Evolutionary conservation across 208 protist species (phyloP).

Genomic region (Leishmania gerbilli): DNA sequence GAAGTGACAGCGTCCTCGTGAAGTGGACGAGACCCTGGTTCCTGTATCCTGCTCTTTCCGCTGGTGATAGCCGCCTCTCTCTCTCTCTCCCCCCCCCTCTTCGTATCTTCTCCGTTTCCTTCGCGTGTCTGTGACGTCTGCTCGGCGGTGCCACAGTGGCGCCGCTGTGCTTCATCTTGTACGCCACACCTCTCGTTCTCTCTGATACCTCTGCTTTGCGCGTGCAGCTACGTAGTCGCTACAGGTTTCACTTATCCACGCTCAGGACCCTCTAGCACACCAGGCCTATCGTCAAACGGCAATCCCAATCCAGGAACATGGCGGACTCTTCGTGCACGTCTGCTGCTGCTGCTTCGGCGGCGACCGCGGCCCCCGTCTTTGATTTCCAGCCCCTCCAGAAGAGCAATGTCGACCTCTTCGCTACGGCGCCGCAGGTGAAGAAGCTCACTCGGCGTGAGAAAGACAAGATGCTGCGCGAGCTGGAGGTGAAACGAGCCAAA

Average conservation of each 20-base stretch:
- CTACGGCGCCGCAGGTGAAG: slow-evolving; percentile 79
- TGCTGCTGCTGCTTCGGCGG: background rate
- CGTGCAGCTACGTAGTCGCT: background rate
- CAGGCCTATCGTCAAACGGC: background rate
- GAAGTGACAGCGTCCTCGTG: background rate
- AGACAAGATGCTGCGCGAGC: slow-evolving; percentile 42
- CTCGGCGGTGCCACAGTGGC: background rate
- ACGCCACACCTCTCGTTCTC: background rate
- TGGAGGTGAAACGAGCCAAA: slow-evolving; percentile 33
- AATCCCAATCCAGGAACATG: background rate
- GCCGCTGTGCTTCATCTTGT: background rate
- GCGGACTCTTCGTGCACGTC: slow-evolving; percentile 2
- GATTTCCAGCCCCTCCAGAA: slow-evolving; percentile 74
- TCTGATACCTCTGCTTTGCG: background rate
- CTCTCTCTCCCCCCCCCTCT: background rate
- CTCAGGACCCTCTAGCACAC: background rate
- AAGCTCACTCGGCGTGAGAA: slow-evolving; percentile 85
- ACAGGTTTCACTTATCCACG: background rate
- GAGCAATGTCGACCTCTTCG: slow-evolving; percentile 80
- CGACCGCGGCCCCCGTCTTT: slow-evolving; percentile 23
- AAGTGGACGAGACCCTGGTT: background rate
- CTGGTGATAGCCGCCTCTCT: background rate
- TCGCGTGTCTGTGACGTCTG: background rate
- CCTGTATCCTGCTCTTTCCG: background rate
- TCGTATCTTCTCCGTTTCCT: background rate